Conservation (phyloP, 345 rosid genomes). For the Anacardium occidentale region DNA sequence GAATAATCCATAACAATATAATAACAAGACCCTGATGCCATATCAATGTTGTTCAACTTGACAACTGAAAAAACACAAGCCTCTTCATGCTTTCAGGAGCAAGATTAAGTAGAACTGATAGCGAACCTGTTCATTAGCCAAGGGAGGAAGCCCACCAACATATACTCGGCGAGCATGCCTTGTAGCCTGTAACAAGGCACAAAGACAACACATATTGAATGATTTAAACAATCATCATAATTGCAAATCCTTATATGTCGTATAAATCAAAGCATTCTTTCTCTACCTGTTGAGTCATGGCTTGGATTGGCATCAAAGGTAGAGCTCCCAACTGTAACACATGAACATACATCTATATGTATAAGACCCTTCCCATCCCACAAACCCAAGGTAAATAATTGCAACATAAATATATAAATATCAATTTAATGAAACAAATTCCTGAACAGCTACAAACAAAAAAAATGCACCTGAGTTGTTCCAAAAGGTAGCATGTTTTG, state of each 20-base stretch:
- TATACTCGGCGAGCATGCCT: constrained; percentile 48
- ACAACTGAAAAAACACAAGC: not conserved
- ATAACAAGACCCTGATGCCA: not conserved
- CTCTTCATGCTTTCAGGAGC: not conserved
- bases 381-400: not conserved
- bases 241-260: no score
- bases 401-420: not conserved
- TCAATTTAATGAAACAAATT: not conserved
- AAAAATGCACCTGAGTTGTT: constrained; percentile 34
- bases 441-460: not conserved
- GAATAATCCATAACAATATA: not conserved
- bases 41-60: not conserved
- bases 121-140: constrained; percentile 45
- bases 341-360: not conserved
- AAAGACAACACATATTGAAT: constrained; percentile 3
- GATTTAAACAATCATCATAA: not conserved
- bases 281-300: constrained; percentile 54
- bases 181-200: constrained; percentile 33
- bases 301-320: constrained; percentile 45
- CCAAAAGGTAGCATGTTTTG: constrained; percentile 37
- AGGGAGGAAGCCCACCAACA: constrained; percentile 47
- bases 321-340: constrained; percentile 33
- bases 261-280: not conserved
- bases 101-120: constrained; percentile 5
- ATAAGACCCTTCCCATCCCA: no score